A percentile compares a stretch with the other conserved stretches of the same genome.
These are phyloP conservation scores for Gremmenia infestans DNA, from an alignment of 2,329 filamentous ascomycete genomes.

Conservation along the genomic window DNA sequence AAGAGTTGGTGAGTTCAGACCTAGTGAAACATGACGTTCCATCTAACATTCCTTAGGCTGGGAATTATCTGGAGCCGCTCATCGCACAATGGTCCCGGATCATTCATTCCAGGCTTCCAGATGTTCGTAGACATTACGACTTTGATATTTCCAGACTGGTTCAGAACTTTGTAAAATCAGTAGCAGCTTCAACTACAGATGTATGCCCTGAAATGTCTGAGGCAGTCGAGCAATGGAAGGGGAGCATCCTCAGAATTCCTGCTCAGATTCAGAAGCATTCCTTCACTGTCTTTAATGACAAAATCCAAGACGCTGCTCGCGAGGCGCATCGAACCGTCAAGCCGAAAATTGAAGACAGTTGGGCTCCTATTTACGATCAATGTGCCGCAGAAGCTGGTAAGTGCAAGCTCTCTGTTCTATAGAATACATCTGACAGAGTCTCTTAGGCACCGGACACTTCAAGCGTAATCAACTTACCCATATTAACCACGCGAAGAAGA, in stretches of 20 bases:
- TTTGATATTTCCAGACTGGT: background rate
- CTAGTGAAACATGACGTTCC: background rate
- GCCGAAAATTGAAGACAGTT: background rate
- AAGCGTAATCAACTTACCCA: background rate
- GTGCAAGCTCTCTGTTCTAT: background rate
- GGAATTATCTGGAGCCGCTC: background rate
- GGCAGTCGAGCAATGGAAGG: background rate
- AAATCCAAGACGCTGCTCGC: background rate
- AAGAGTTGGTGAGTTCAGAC: constrained; percentile 17
- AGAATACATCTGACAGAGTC: background rate
- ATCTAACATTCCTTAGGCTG: background rate
- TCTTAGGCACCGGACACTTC: background rate
- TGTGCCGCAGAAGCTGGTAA: background rate
- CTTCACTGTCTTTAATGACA: background rate
- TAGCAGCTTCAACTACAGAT: background rate
- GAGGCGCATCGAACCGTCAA: background rate
- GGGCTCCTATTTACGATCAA: background rate
- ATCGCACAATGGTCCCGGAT: background rate
- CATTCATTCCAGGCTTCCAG: background rate
- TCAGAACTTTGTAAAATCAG: background rate
- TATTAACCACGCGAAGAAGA: background rate
- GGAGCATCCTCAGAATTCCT: background rate
- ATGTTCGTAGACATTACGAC: background rate
- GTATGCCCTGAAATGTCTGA: background rate
- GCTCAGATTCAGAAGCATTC: background rate